These are phyloP conservation scores for Mycena crocata DNA, from an alignment of 768 basidiomycete species.

Conservation along the genomic window DNA sequence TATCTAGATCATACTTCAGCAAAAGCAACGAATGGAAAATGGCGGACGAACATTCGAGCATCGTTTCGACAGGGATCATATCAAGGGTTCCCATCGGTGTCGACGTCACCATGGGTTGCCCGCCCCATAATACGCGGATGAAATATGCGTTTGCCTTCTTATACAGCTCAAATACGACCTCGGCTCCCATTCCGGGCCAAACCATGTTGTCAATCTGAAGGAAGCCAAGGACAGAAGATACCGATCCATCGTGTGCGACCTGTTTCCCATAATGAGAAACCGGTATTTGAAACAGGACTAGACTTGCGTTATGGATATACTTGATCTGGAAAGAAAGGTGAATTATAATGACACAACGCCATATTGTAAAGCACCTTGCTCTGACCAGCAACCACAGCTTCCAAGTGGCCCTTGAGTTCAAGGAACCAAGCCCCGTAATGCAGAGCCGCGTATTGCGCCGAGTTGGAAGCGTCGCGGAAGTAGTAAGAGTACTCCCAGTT, in stretches of 20 bases:
- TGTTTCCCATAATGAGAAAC: constrained; percentile 24
- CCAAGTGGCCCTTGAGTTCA: constrained; percentile 55
- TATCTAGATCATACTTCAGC: constrained; percentile 43
- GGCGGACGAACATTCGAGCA: constrained; percentile 54
- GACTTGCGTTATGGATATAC: constrained; percentile 57
- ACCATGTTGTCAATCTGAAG: constrained; percentile 63
- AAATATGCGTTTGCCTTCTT: constrained; percentile 42
- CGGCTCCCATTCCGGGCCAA: constrained; percentile 69
- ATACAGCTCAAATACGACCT: constrained; percentile 62
- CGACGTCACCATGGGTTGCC: constrained; percentile 61
- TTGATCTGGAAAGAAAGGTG: constrained; percentile 43
- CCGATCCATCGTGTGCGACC: constrained; percentile 64
- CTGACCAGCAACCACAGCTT: constrained; percentile 49
- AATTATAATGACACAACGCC: constrained; percentile 4
- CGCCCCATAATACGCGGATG: constrained; percentile 63
- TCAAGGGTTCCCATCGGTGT: constrained; percentile 59
- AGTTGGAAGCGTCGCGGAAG: constrained; percentile 58
- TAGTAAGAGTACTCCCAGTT: constrained; percentile 73
- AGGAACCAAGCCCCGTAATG: constrained; percentile 60
- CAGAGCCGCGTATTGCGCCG: constrained; percentile 55
- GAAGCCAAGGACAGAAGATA: constrained; percentile 60
- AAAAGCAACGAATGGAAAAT: not conserved
- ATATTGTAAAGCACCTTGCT: constrained; percentile 42
- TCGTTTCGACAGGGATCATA: constrained; percentile 55
- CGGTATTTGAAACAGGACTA: not conserved